A percentile compares a stretch with the other conserved stretches of the same genome.
Evolutionary conservation across 805 yeast genomes (phyloP).

Genomic region (Suhomyces faveliae): DNA sequence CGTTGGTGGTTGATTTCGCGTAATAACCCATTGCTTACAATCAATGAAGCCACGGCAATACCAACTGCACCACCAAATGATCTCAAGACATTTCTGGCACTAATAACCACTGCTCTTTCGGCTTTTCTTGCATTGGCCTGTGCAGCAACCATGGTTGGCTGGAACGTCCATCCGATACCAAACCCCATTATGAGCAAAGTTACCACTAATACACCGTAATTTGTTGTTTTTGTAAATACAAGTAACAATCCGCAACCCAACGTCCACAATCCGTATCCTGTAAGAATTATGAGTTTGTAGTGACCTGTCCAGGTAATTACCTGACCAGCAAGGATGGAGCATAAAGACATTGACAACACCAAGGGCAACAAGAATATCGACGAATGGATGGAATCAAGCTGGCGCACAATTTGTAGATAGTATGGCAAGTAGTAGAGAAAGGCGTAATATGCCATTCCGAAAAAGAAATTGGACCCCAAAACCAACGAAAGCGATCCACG

Average conservation of each 20-base stretch:
- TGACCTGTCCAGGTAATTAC: conserved; percentile 19
- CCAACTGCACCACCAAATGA: conserved; percentile 37
- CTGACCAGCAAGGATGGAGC: conserved; percentile 21
- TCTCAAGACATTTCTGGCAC: conserved; percentile 32
- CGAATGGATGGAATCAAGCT: conserved; percentile 18
- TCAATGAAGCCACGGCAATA: conserved; percentile 28
- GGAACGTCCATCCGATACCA: conserved; percentile 24
- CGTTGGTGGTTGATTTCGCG: conserved; percentile 16
- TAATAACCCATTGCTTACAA: conserved; percentile 25
- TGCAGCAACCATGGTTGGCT: conserved; percentile 27
- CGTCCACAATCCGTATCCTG: conserved; percentile 26
- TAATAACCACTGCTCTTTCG: conserved; percentile 35
- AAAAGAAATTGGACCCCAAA: conserved; percentile 24
- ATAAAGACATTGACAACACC: conserved; percentile 21
- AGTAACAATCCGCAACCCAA: conserved; percentile 23
- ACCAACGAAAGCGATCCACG: conserved; percentile 20
- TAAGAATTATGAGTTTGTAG: conserved; percentile 15
- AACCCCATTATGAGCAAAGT: conserved; percentile 19
- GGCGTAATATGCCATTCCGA: conserved; percentile 27
- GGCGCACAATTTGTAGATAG: conserved; percentile 25
- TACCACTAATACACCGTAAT: conserved; percentile 24
- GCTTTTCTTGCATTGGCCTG: conserved; percentile 29
- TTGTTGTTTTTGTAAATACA: conserved; percentile 19
- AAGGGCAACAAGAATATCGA: conserved; percentile 23
- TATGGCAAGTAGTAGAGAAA: conserved; percentile 24